A percentile compares a stretch with the other conserved stretches of the same genome.
Conservation (phyloP, 768 basidiomycete species). For the Dioszegia crocea region DNA sequence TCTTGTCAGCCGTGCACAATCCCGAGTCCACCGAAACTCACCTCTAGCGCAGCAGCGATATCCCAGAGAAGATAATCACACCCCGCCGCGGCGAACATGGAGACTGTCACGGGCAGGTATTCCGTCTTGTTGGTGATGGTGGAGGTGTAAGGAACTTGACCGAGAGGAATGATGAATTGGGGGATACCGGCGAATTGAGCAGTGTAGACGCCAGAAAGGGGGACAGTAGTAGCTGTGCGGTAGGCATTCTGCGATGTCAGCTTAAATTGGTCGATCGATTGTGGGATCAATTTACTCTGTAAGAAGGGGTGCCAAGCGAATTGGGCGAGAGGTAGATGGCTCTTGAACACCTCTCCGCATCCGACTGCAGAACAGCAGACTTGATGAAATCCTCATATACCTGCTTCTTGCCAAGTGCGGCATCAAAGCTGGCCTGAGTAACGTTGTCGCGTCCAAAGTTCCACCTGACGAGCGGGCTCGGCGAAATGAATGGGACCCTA, state of each 20-base stretch:
- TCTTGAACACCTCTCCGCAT: slow-evolving; percentile 31
- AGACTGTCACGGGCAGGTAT: slow-evolving; percentile 38
- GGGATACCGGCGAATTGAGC: slow-evolving; percentile 26
- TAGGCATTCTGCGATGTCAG: slow-evolving; percentile 2
- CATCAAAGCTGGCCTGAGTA: slow-evolving; percentile 18
- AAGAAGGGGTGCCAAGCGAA: slow-evolving; percentile 18
- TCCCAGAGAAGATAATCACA: slow-evolving; percentile 44
- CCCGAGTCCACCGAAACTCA: slow-evolving; percentile 1
- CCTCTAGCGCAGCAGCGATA: slow-evolving; percentile 34
- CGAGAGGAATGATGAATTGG: slow-evolving; percentile 30
- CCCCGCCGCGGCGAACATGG: slow-evolving; percentile 29
- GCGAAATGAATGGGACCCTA: slow-evolving; percentile 27
- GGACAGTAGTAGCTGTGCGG: slow-evolving; percentile 17
- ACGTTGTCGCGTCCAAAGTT: slow-evolving; percentile 20
- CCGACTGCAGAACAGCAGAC: slow-evolving; percentile 13
- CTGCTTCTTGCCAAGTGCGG: slow-evolving; percentile 18
- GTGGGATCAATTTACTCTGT: slow-evolving; percentile 20
- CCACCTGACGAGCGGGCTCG: slow-evolving; percentile 30
- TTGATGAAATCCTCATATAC: slow-evolving; percentile 32
- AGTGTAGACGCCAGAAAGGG: slow-evolving; percentile 6
- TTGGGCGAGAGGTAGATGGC: slow-evolving; percentile 22
- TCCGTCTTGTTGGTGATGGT: slow-evolving; percentile 35
- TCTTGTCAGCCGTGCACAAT: background rate
- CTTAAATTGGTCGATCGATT: too few relatives aligned
- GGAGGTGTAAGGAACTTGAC: slow-evolving; percentile 34